Evolutionary conservation across 352 stramenopile species (phyloP).

Genomic region (Phytophthora sp.): DNA sequence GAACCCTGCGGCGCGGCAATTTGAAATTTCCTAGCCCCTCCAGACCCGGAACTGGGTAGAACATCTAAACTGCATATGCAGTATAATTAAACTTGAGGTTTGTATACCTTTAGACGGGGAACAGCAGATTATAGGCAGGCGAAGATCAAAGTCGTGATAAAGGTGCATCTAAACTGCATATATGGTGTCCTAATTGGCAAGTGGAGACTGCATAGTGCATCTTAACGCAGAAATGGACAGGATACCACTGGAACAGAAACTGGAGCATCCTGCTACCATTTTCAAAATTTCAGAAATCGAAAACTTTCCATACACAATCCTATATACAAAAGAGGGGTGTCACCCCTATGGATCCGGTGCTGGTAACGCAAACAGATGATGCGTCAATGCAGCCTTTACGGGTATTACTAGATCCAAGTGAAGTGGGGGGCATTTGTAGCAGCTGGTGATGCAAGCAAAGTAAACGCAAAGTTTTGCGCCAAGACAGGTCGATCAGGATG

Average conservation of each 20-base stretch:
- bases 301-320: neutral
- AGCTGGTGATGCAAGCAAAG: too few relatives aligned
- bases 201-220: too few relatives aligned
- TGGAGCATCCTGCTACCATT: neutral
- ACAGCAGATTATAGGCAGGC: neutral
- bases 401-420: too few relatives aligned
- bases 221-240: neutral
- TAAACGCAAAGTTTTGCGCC: neutral
- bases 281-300: neutral
- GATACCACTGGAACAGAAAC: conserved; percentile 7
- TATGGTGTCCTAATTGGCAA: too few relatives aligned
- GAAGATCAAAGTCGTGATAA: too few relatives aligned
- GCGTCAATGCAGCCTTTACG: neutral
- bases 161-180: too few relatives aligned
- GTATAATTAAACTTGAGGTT: neutral
- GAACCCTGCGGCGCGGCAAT: too few relatives aligned
- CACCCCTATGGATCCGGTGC: neutral
- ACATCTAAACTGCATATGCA: conserved; percentile 7
- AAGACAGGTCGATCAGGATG: too few relatives aligned
- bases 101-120: too few relatives aligned
- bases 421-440: too few relatives aligned
- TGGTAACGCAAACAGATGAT: neutral
- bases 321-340: neutral
- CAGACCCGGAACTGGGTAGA: neutral
- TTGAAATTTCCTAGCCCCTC: neutral